Conservation (phyloP, 768 basidiomycete species). For the Collybia mongolica region DNA sequence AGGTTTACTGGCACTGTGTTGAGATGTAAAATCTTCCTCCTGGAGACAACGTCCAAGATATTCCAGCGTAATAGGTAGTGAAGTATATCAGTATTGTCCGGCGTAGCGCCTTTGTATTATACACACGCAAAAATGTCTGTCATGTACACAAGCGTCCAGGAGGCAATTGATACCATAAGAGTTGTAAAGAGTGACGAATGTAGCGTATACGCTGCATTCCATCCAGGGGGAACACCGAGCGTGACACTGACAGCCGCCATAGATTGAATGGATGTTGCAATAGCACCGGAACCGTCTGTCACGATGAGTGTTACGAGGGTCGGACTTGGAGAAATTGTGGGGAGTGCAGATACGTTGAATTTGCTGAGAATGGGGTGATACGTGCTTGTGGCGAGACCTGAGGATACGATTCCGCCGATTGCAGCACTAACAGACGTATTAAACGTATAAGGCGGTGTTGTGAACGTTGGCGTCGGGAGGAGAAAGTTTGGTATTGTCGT, state of each 20-base stretch:
- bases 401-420: constrained; percentile 52
- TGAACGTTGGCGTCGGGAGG: constrained; percentile 60
- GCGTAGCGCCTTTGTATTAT: too few relatives aligned
- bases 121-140: constrained; percentile 9
- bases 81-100: too few relatives aligned
- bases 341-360: constrained; percentile 53
- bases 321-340: constrained; percentile 50
- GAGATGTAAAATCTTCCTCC: too few relatives aligned
- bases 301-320: constrained; percentile 53
- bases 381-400: constrained; percentile 71
- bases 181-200: constrained; percentile 12
- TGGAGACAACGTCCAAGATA: not conserved
- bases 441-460: constrained; percentile 64
- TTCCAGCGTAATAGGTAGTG: not conserved
- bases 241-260: constrained; percentile 42
- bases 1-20: too few relatives aligned
- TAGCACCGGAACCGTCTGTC: constrained; percentile 53
- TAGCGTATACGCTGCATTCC: constrained; percentile 29
- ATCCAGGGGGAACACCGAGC: constrained; percentile 67
- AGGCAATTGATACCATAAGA: constrained; percentile 9
- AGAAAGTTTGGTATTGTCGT: constrained; percentile 75
- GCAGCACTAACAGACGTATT: constrained; percentile 62
- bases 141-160: constrained; percentile 17
- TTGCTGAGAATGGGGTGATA: constrained; percentile 55
- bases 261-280: constrained; percentile 55